Base-by-base conservation (phyloP, 306 rosid genomes). In the Castanopsis chinensis region DNA sequence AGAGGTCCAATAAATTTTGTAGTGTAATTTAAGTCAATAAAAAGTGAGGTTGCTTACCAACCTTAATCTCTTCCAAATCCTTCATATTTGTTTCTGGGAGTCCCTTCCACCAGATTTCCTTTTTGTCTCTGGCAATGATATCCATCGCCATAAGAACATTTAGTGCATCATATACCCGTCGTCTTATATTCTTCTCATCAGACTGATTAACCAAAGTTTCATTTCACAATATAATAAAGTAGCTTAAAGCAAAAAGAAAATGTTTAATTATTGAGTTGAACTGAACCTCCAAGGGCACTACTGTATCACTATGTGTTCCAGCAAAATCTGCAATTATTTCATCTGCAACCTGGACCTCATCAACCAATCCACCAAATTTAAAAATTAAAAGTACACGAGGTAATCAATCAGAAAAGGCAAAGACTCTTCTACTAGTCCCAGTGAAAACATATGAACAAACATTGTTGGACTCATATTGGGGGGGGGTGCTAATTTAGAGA, bases 91-190 rank as follows among this genome's bases (percentile, higher is more conserved):
- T n/a, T 51, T n/a, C 67, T 51, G 85, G 76, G 52, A 71, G 70
- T 43, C 87, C 87, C 70, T 84, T 80, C 85, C 87, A 84, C 76
- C 69, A 64, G 30, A 84, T 84, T 73, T 80, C 77, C 56, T 77
- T 84, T 77, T 77, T 84, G 60, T 77, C 82, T 77, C 53, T 77
- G 33, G 80, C 73, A 74, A 84, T 77, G 63, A 84, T 84, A 35
- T 77, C 85, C 82, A 84, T 15, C 35, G 87, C 85, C 80, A 59
- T 61, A 28, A 80, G 87, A 68, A 84, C 87, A 68, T 84, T 80
- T 58, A 84, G 32, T 20, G 79, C 87, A 77, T 80, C 85, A 76
- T 84, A 84, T 9, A 84, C 82, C n/a, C 82, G 76, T 11, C 85
- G 76, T 37, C 77, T 59, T 67, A 84, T 73, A 33, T 84, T 84